These are phyloP conservation scores for Clathrus columnatus DNA, from an alignment of 768 basidiomycete genomes.

Conservation along the genomic window DNA sequence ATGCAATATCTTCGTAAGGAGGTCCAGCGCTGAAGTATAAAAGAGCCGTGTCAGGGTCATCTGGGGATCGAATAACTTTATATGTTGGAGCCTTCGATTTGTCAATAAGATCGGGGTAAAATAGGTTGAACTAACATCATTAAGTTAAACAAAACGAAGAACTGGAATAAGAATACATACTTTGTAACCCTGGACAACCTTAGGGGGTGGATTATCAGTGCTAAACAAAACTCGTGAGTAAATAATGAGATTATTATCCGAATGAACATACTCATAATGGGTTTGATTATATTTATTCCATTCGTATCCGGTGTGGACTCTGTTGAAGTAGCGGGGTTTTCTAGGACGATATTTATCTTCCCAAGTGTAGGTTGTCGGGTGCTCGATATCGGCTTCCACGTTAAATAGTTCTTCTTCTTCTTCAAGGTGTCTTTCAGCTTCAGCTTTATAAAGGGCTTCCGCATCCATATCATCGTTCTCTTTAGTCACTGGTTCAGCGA, in stretches of 20 bases:
- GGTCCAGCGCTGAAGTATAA: constrained; percentile 94
- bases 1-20: constrained; percentile 98
- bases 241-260: constrained; percentile 5
- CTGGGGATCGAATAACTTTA: constrained; percentile 87
- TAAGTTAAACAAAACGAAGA: constrained; percentile 10
- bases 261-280: constrained; percentile 82
- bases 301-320: constrained; percentile 98
- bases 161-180: constrained; percentile 27
- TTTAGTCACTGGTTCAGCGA: constrained; percentile 25
- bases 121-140: constrained; percentile 73
- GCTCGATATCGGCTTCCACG: constrained; percentile 77
- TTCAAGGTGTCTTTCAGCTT: constrained; percentile 87
- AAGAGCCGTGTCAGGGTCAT: constrained; percentile 91
- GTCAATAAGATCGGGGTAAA: constrained; percentile 99
- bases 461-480: constrained; percentile 72
- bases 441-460: constrained; percentile 84
- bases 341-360: constrained; percentile 97
- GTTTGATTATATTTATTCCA: constrained; percentile 99
- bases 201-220: constrained; percentile 97
- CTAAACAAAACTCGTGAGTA: constrained; percentile 32
- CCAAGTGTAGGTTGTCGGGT: constrained; percentile 90
- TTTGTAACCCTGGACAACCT: constrained; percentile 99
- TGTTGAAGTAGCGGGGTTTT: constrained; percentile 97
- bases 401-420: constrained; percentile 96
- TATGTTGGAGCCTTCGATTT: constrained; percentile 96